Base-by-base conservation (phyloP, 2,329 filamentous ascomycete species). In the Pestalotiopsis fici region DNA sequence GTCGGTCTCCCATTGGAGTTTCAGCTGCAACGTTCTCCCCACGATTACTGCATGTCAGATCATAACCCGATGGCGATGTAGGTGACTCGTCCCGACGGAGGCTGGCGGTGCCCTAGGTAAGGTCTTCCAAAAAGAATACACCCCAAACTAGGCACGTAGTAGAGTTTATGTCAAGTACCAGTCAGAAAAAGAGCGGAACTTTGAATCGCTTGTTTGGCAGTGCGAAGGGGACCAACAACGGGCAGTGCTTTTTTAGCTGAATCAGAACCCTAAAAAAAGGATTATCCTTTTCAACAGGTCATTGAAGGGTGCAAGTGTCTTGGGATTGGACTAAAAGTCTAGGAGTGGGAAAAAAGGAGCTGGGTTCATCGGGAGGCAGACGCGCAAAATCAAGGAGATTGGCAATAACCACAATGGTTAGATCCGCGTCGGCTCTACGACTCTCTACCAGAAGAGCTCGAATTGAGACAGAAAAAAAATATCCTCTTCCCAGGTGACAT, bases 41-140 rank as follows among this genome's bases (percentile, higher is more conserved):
- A 61, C 59, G 59, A 62, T 13, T 35, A 37, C 59, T 62, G 59
- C 59, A 62, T 43, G 57, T 60, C 57, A 60, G 57, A 60, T 60
- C 31, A 47, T 62, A 37, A 27, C 57, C 37, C 57, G 28, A 31
- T 27, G 57, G 57, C 57, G 57, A 21, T 39, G 57, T 21, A 31
- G 9, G n/a, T 50, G 43, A 43, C 39, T 43, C 39, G 39, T 43
- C 18, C 39, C 39, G 12, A 50, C 15, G 43, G 18, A 50, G 39
- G 43, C 21, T 23, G 43, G 43, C 43, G 43, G 43, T 23, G 43
- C 18, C 43, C 43, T 50, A 50, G 31, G 31, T 7, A 35, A 35
- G 31, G 31, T 35, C 9, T 50, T n/a, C 43, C 43, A 50, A 21
- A 50, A 50, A n/a, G 18, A 21, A n/a, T n/a, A 50, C 18, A 35